Conservation (phyloP, 768 basidiomycete genomes). For the Podaxis pistillaris region DNA sequence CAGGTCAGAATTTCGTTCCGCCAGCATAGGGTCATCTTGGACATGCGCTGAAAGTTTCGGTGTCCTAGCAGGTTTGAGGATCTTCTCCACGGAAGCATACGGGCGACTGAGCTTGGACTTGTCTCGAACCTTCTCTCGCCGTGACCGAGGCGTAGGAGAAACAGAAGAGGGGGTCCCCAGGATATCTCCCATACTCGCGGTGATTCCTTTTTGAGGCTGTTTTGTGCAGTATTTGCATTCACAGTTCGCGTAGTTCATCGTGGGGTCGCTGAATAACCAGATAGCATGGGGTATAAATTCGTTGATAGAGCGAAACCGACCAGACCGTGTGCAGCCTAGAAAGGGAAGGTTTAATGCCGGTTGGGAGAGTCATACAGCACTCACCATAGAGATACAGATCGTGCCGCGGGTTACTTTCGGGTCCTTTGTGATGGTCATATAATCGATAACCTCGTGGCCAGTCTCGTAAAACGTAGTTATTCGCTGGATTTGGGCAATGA, state of each 20-base stretch:
- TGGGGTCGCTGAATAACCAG: slow-evolving; percentile 66
- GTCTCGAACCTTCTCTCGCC: slow-evolving; percentile 16
- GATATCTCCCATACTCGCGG: slow-evolving; percentile 48
- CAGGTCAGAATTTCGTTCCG: slow-evolving; percentile 65
- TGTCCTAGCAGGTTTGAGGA: slow-evolving; percentile 25
- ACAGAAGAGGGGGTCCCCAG: slow-evolving; percentile 11
- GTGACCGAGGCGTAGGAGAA: not conserved
- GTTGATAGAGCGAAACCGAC: slow-evolving; percentile 73
- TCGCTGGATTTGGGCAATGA: slow-evolving; percentile 33
- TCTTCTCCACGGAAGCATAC: slow-evolving; percentile 42
- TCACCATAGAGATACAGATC: slow-evolving; percentile 80
- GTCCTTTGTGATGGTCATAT: slow-evolving; percentile 76
- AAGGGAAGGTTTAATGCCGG: slow-evolving; percentile 9
- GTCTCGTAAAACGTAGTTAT: slow-evolving; percentile 56
- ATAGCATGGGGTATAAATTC: slow-evolving; percentile 84
- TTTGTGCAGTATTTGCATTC: slow-evolving; percentile 78
- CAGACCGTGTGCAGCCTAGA: slow-evolving; percentile 43
- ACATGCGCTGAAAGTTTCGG: slow-evolving; percentile 32
- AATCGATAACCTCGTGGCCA: slow-evolving; percentile 72
- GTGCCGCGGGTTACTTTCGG: slow-evolving; percentile 49
- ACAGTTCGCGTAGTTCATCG: slow-evolving; percentile 49
- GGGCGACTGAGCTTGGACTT: slow-evolving; percentile 26
- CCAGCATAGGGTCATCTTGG: slow-evolving; percentile 46
- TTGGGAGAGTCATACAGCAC: slow-evolving; percentile 4
- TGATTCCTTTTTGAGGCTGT: slow-evolving; percentile 67